Evolutionary conservation across 1,284 basidiomycete genomes (phyloP).

Genomic region (Ceratobasidium sp.): DNA sequence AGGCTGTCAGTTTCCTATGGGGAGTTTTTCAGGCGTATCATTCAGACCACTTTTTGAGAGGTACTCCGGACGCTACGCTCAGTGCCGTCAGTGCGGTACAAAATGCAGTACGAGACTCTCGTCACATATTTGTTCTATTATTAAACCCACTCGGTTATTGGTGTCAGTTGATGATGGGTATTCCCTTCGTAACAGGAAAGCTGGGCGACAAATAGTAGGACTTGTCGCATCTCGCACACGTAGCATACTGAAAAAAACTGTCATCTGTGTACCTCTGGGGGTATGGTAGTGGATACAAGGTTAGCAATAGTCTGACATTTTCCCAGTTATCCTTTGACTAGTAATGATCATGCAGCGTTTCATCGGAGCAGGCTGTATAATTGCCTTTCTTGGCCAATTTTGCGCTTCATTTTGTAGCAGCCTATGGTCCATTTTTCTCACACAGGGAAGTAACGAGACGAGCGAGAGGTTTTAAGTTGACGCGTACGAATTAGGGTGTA

Average conservation of each 20-base stretch:
- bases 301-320: not conserved
- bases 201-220: constrained; percentile 42
- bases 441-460: constrained; percentile 42
- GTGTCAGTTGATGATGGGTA: constrained; percentile 37
- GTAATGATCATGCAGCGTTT: constrained; percentile 35
- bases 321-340: not conserved
- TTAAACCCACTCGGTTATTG: not conserved
- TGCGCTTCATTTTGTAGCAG: constrained; percentile 42
- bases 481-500: constrained; percentile 38
- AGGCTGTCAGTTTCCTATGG: constrained; percentile 36
- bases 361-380: constrained; percentile 41
- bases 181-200: constrained; percentile 41
- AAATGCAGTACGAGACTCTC: no score
- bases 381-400: constrained; percentile 40
- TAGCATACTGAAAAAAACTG: no score
- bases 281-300: constrained; percentile 35
- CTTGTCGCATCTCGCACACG: not conserved
- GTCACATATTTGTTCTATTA: not conserved
- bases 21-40: constrained; percentile 42
- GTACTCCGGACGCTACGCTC: constrained; percentile 35
- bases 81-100: constrained; percentile 38
- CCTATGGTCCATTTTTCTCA: constrained; percentile 45
- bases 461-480: constrained; percentile 40
- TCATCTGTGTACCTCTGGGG: no score
- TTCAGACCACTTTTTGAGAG: constrained; percentile 37